phyloP scores from a whole-genome alignment of 2,329 filamentous ascomycete species.

The Cryphonectria naterciae region DNA sequence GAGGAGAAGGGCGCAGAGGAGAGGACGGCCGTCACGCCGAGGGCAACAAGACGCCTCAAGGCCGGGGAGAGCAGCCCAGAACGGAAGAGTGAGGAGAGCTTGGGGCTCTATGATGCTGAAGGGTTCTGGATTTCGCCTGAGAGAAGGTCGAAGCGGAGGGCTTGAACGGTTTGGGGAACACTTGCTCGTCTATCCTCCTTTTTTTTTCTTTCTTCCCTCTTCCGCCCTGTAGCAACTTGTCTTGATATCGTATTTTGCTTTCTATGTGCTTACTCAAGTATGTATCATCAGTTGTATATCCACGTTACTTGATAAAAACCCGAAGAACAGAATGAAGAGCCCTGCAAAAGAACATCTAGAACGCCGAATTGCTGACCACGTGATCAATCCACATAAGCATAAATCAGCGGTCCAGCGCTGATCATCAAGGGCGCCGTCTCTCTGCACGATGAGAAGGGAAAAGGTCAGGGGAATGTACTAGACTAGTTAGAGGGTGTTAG shows the following conservation, averaged over 20 bases:
- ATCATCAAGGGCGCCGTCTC: neutral
- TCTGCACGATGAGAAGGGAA: neutral
- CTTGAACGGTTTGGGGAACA: neutral
- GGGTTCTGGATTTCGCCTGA: conserved; percentile 51
- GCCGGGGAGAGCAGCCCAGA: neutral
- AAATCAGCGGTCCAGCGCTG: neutral
- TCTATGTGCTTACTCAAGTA: neutral
- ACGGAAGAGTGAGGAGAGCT: conserved; percentile 42
- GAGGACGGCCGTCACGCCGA: neutral
- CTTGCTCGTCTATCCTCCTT: neutral
- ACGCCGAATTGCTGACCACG: neutral
- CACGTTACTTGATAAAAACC: neutral
- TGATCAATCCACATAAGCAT: neutral
- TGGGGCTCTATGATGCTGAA: conserved; percentile 50
- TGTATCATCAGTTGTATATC: neutral
- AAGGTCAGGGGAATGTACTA: neutral
- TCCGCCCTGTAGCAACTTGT: neutral
- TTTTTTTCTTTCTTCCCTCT: neutral
- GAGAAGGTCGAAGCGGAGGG: conserved; percentile 28
- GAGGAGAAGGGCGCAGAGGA: neutral
- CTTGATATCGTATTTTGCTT: neutral
- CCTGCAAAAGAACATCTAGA: neutral
- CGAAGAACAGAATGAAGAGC: neutral
- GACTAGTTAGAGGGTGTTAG: no score
- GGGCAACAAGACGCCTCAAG: neutral